phyloP scores from a whole-genome alignment of 345 rosid genomes.

The Ceriops decandra region DNA sequence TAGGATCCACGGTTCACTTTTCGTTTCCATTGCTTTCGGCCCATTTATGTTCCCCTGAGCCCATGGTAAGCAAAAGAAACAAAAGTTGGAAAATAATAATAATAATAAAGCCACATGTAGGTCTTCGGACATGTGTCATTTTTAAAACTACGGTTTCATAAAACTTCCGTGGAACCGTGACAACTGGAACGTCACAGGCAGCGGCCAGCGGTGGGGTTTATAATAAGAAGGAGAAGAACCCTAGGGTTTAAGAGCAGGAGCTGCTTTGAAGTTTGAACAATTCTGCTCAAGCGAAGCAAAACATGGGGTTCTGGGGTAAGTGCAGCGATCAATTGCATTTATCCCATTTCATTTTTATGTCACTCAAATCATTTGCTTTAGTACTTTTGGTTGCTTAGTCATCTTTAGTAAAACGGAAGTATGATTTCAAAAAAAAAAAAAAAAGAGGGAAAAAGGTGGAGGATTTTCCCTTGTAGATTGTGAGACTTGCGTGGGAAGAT shows the following conservation, averaged over 20 bases:
- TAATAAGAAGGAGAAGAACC: not conserved
- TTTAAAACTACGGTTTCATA: not conserved
- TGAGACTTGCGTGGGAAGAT: too few relatives aligned
- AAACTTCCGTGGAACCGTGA: not conserved
- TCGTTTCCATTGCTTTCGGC: too few relatives aligned
- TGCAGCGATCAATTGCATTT: not conserved
- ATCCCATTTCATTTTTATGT: too few relatives aligned
- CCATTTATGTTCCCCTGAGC: too few relatives aligned
- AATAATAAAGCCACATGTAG: too few relatives aligned
- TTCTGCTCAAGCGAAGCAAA: not conserved
- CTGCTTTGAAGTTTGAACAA: constrained; percentile 1
- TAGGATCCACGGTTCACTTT: too few relatives aligned
- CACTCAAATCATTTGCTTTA: not conserved
- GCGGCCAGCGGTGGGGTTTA: constrained; percentile 7
- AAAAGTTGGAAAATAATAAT: too few relatives aligned
- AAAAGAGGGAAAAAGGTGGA: too few relatives aligned
- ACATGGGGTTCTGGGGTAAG: constrained; percentile 4
- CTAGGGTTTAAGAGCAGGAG: constrained; percentile 4
- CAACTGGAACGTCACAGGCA: not conserved
- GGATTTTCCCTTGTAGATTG: too few relatives aligned
- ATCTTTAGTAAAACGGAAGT: not conserved
- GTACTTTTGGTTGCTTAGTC: not conserved
- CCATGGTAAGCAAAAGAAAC: too few relatives aligned
- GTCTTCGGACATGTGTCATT: constrained; percentile 2
- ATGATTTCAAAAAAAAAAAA: not conserved